phyloP scores from a whole-genome alignment of 768 basidiomycete genomes.

The Lactarius vividus region DNA sequence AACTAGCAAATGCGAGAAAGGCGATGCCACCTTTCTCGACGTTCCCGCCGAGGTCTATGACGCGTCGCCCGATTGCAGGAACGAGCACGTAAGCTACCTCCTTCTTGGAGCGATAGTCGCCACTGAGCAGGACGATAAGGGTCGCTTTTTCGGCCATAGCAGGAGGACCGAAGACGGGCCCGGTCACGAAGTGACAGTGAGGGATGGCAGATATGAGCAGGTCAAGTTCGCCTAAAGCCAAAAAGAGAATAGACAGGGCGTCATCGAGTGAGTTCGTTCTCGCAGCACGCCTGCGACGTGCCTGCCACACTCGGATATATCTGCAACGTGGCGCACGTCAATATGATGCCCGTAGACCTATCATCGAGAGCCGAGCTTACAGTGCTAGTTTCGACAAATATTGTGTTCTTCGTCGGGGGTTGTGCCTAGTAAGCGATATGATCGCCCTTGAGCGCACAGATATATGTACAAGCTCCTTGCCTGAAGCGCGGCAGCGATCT shows the following conservation, averaged over 20 bases:
- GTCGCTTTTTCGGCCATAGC: constrained; percentile 59
- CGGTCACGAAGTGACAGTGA: constrained; percentile 63
- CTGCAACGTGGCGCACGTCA: constrained; percentile 33
- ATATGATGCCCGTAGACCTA: not conserved
- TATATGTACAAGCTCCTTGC: constrained; percentile 36
- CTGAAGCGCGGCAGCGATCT: constrained; percentile 57
- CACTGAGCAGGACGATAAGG: constrained; percentile 74
- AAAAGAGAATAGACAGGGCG: constrained; percentile 4
- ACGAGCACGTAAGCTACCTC: constrained; percentile 74
- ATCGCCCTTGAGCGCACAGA: not conserved
- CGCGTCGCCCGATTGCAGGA: constrained; percentile 74
- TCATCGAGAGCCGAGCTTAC: constrained; percentile 40
- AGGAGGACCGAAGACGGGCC: constrained; percentile 78
- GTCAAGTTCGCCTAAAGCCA: constrained; percentile 61
- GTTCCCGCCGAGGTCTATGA: constrained; percentile 80
- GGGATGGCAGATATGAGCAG: constrained; percentile 55
- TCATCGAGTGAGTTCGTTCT: constrained; percentile 6
- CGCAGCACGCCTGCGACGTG: constrained; percentile 16
- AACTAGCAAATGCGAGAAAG: not conserved
- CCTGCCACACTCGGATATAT: constrained; percentile 56
- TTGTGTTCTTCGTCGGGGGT: constrained; percentile 53
- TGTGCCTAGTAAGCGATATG: constrained; percentile 26
- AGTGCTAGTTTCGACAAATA: constrained; percentile 85
- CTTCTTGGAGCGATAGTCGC: constrained; percentile 80
- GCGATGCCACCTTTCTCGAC: constrained; percentile 66